Evolutionary conservation across 257 asterid genomes (phyloP).

Genomic region (Oldenlandia corymbosa): DNA sequence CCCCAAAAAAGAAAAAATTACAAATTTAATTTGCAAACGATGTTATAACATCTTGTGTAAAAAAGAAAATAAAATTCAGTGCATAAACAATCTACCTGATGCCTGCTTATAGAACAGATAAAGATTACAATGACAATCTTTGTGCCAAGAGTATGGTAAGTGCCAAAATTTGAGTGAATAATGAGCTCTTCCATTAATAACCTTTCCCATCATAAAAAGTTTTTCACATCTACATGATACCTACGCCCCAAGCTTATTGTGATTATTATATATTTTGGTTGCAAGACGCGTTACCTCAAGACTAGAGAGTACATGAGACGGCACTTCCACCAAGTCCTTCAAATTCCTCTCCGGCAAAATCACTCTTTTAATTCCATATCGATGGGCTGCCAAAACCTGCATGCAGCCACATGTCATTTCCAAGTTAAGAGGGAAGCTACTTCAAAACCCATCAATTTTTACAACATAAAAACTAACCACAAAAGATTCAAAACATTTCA

Average conservation of each 20-base stretch:
- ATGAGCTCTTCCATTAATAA: no score
- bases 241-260: neutral
- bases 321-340: constrained; percentile 92
- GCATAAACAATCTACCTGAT: neutral
- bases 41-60: neutral
- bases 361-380: constrained; percentile 89
- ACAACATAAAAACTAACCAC: neutral
- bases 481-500: neutral
- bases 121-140: neutral
- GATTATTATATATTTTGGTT: constrained; percentile 5
- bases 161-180: no score
- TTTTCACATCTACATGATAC: neutral
- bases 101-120: neutral
- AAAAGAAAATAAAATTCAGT: neutral
- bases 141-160: no score
- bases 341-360: constrained; percentile 92
- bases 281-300: constrained; percentile 57
- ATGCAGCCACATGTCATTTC: constrained; percentile 11
- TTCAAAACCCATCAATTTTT: no score
- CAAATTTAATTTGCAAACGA: neutral
- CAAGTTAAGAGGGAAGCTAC: neutral
- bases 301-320: constrained; percentile 70
- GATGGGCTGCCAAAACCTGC: constrained; percentile 97
- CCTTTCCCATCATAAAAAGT: no score
- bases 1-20: constrained; percentile 1